Evolutionary conservation across 257 asterid species (phyloP).

Genomic region (Rehmannia glutinosa): DNA sequence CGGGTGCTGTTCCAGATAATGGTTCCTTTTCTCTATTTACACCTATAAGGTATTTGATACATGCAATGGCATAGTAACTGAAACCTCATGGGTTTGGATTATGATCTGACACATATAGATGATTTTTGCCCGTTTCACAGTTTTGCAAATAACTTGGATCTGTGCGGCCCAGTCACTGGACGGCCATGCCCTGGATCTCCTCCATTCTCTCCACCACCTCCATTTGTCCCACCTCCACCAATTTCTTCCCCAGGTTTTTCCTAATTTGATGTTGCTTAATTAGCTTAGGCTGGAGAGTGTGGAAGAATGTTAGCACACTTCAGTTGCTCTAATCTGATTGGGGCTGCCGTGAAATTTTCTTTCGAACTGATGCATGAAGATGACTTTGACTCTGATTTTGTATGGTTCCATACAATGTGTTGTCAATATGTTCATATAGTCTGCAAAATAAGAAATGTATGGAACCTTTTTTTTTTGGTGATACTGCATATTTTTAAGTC

Average conservation of each 20-base stretch:
- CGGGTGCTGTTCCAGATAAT: slow-evolving; percentile 91
- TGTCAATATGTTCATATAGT: neutral
- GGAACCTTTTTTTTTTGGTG: too few species aligned
- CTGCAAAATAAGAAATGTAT: too few species aligned
- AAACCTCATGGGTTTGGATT: slow-evolving; percentile 5
- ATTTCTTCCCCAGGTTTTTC: slow-evolving; percentile 70
- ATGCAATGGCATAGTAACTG: neutral
- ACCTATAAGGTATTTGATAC: slow-evolving; percentile 73
- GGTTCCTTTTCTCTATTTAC: slow-evolving; percentile 96
- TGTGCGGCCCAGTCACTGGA: slow-evolving; percentile 96
- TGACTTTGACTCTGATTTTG: too few species aligned
- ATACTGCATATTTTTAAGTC: too few species aligned
- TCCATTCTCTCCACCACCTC: slow-evolving; percentile 99
- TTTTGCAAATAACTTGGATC: slow-evolving; percentile 90
- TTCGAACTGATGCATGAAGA: neutral
- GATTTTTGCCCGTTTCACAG: slow-evolving; percentile 34
- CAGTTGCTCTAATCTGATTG: too few species aligned
- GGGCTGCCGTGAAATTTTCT: neutral
- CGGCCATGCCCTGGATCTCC: slow-evolving; percentile 99
- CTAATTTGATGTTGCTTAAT: slow-evolving; percentile 4
- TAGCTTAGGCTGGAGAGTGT: too few species aligned
- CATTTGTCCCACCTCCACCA: slow-evolving; percentile 89
- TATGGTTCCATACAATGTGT: too few species aligned
- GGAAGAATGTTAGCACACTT: too few species aligned
- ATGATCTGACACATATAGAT: slow-evolving; percentile 11